Conservation (phyloP, 257 asterid genomes). For the Striga asiatica region DNA sequence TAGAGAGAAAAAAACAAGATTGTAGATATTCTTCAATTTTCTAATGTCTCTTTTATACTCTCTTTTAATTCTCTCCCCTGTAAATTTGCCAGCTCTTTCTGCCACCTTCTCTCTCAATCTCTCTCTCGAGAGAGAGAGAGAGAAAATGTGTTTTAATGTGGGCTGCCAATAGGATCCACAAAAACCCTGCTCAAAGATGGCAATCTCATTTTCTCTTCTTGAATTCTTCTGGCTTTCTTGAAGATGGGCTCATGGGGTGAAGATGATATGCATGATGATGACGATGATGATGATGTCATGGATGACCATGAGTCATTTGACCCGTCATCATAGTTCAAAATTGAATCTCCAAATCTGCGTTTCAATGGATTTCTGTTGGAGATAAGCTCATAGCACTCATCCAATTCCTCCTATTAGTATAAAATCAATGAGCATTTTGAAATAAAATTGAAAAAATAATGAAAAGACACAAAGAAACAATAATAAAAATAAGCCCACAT, state of each 20-base stretch:
- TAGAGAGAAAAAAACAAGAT: conserved; percentile 11
- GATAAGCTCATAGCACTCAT: conserved; percentile 47
- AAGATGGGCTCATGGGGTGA: conserved; percentile 20
- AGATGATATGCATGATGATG: conserved; percentile 24
- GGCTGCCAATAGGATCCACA: conserved; percentile 45
- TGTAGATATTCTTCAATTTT: conserved; percentile 23
- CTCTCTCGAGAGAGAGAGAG: background rate
- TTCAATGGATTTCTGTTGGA: conserved; percentile 19
- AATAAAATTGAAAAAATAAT: too few species aligned
- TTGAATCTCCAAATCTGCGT: conserved; percentile 34
- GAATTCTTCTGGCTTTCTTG: conserved; percentile 43
- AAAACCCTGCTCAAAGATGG: conserved; percentile 43
- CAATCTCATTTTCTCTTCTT: conserved; percentile 46
- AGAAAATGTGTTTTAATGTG: conserved; percentile 22
- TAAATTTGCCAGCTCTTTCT: background rate
- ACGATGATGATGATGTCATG: background rate
- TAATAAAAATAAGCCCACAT: background rate
- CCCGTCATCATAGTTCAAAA: conserved; percentile 28
- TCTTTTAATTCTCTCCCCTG: background rate
- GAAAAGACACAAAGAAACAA: too few species aligned
- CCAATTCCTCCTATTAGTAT: conserved; percentile 48
- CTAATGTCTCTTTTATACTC: conserved; percentile 10
- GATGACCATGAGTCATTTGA: conserved; percentile 38
- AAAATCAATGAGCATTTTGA: background rate
- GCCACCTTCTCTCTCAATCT: background rate